These are phyloP conservation scores for Cylindrodendrum hubeiense DNA, from an alignment of 2,329 filamentous ascomycete species.

Conservation along the genomic window DNA sequence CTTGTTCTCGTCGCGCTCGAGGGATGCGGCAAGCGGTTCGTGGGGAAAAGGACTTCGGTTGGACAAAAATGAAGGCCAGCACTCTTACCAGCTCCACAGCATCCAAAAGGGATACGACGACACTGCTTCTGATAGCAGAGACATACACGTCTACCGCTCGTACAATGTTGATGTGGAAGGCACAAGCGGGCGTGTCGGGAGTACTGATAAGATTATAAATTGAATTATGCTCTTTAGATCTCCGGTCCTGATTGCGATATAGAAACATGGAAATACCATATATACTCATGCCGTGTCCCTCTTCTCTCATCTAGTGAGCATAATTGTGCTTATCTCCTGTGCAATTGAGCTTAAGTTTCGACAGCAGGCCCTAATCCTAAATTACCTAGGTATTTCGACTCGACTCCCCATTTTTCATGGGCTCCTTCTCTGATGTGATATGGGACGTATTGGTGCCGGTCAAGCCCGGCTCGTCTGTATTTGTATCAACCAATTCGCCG, in stretches of 20 bases:
- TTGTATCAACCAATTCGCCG: constrained; percentile 5
- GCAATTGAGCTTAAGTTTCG: no score
- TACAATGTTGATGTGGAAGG: constrained; percentile 8
- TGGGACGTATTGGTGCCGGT: background rate
- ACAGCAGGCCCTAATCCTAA: background rate
- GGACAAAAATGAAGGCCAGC: constrained; percentile 4
- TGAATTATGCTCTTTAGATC: no score
- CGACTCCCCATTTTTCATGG: constrained; percentile 4
- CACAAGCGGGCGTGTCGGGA: no score
- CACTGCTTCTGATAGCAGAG: background rate
- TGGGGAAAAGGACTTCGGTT: constrained; percentile 5
- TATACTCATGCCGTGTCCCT: no score
- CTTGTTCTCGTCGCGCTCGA: no score
- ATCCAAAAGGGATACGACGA: background rate
- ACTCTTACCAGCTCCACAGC: constrained; percentile 7
- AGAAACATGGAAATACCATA: no score
- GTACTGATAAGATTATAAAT: no score
- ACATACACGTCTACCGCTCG: constrained; percentile 1
- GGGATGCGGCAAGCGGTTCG: no score
- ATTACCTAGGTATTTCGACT: background rate
- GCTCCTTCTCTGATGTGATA: background rate
- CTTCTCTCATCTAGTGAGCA: no score
- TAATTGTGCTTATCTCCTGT: no score
- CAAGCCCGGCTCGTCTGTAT: background rate
- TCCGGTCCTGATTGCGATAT: no score